A percentile compares a stretch with the other conserved stretches of the same genome.
These are phyloP conservation scores for Colletotrichum spinosum DNA, from an alignment of 2,329 filamentous ascomycete genomes.

Conservation along the genomic window DNA sequence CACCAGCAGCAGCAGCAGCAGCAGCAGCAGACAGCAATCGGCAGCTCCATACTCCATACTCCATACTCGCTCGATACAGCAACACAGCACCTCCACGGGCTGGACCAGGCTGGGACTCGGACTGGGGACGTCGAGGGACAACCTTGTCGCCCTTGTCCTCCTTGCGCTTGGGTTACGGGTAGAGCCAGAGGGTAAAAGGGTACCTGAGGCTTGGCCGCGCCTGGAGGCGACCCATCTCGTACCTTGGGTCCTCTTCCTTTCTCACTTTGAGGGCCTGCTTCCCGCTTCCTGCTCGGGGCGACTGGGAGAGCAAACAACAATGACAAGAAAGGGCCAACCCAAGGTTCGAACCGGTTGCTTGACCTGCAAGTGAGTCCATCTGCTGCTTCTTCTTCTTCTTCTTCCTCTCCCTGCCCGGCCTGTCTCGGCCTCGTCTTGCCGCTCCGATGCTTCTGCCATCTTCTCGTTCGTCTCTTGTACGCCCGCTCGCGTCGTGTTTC, in stretches of 20 bases:
- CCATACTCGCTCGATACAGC: too few relatives aligned
- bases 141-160: too few relatives aligned
- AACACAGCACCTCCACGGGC: too few relatives aligned
- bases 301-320: constrained; percentile 7
- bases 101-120: too few relatives aligned
- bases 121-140: too few relatives aligned
- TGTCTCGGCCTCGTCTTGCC: too few relatives aligned
- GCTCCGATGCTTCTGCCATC: not conserved
- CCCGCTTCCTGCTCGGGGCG: not conserved
- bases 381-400: not conserved
- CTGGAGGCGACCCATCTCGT: constrained; percentile 13
- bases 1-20: too few relatives aligned
- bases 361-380: constrained; percentile 62
- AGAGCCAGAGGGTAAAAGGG: constrained; percentile 3
- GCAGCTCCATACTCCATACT: too few relatives aligned
- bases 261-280: not conserved
- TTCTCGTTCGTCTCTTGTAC: not conserved
- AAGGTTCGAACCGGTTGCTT: constrained; percentile 63
- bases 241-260: constrained; percentile 5
- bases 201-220: constrained; percentile 8
- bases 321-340: constrained; percentile 34
- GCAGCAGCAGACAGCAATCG: too few relatives aligned
- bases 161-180: not conserved
- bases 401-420: too few relatives aligned
- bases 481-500: not conserved